Evolutionary conservation across 1,139 yeast species (phyloP).

Genomic region (Saccharomyces hybrid): DNA sequence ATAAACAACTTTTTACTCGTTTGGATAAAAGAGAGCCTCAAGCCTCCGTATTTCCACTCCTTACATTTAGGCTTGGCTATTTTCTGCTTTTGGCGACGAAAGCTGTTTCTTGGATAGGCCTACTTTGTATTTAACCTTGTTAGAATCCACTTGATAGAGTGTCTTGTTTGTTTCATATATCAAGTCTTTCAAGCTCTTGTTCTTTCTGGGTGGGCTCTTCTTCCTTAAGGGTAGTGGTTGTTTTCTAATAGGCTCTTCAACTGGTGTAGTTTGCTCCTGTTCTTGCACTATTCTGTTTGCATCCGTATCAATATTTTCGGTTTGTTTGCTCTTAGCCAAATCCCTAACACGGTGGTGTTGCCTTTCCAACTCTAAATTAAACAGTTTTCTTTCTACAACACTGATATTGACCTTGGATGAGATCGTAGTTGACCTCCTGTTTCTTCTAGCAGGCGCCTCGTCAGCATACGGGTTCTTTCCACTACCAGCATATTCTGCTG

Average conservation of each 20-base stretch:
- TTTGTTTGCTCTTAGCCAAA: not conserved
- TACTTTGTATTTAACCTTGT: conserved; percentile 17
- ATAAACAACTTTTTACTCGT: not conserved
- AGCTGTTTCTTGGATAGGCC: conserved; percentile 23
- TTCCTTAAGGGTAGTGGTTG: not conserved
- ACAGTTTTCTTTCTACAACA: not conserved
- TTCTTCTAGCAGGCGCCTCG: not conserved
- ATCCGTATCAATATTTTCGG: not conserved
- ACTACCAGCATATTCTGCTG: not conserved
- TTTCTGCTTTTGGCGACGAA: conserved; percentile 8
- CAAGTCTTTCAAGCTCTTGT: conserved; percentile 17
- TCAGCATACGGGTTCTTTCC: not conserved
- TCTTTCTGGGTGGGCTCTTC: not conserved
- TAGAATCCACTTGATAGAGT: conserved; percentile 21
- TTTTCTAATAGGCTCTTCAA: not conserved
- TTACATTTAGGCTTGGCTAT: not conserved
- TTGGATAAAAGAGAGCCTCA: not conserved
- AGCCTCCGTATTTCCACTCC: not conserved
- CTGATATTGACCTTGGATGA: not conserved
- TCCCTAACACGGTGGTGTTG: not conserved
- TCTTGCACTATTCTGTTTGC: not conserved
- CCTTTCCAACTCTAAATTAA: not conserved
- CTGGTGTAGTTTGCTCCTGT: not conserved
- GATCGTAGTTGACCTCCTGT: not conserved
- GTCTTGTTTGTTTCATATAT: conserved; percentile 21